Base-by-base conservation (phyloP, 176 grass and related monocot species). In the Avena insularis region DNA sequence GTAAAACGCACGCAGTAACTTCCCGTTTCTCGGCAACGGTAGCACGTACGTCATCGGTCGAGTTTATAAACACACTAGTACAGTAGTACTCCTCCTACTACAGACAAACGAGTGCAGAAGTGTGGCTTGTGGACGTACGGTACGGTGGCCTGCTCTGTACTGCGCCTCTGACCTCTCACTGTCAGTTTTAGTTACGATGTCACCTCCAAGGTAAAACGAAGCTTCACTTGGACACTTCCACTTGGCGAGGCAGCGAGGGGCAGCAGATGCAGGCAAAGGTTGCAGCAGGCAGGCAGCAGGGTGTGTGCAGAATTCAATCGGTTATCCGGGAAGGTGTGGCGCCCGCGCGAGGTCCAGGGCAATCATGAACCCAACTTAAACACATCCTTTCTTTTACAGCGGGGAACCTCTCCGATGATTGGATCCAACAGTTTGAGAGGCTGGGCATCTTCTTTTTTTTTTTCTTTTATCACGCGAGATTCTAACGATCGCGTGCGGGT, bases 401-500 rank as follows among this genome's bases (percentile, higher is more conserved):
- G 84, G 64, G 31, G 83, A 54, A 67, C 57, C 40, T 57, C 60
- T 55, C 40, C 6, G 40, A 43, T 43, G 31, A 33, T 80, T 56
- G 75, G 87, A 69, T 84, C 83, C 83, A 70, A 49, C 59, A 15
- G 23, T 7, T 5, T 8, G 31, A 33, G 3, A 43, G 25, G 27
- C 13, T 51, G 20, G 76, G 60, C 31, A 73, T 75, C 75, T 75
- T 40, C 78, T 77, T 7, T 6, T 40, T 43, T 6, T 8, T 43
- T 43, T 43, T 0, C 0, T 1, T 81, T 53, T 87, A 70, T 85
- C 55, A 84, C 71, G 65, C 58, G 29, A 86, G 85, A 82, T 74
- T 78, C 48, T 79, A 86, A 88, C 61, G 57, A 83, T 93, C 91
- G 86, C 91, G 86, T 86, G 88, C 36, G 66, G 31, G 80, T 0